Evolutionary conservation across 495 filamentous ascomycete genomes (phyloP), one percentile per base, ranked within the genome.

Genomic region (Penicillium daleae): DNA sequence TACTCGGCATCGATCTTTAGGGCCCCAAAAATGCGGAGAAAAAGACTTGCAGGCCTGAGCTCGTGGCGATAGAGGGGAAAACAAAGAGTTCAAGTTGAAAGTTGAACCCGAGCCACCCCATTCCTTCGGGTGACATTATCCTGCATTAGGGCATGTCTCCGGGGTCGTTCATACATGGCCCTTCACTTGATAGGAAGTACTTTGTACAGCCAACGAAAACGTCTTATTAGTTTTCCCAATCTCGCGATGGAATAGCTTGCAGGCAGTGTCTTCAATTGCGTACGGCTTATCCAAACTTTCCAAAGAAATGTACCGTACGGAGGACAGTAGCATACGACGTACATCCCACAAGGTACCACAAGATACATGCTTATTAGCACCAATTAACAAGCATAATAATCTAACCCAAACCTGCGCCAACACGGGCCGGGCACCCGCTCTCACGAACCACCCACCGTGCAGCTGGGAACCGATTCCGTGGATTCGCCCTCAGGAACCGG

Each of bases 1-100:
- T 44, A 44, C 19, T 21, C 40, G 40, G 40, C 19, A 49, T 24
- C 42, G 31, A 56, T 57, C n/a, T 13, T 26, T 32, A 56, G 51
- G 40, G 40, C 39, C 56, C 31, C 35, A 50, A 60, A 64, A 64
- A 64, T 60, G 62, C 62, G 62, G 62, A 64, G 62, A 46, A 46
- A 46, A 44, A 10, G 17, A n/a, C n/a, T 6, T 42, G 24, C 26
- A 50, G 46, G 46, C 46, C 46, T 50, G 10, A 29, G 46, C 46
- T 50, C 46, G 46, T 50, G 24, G 24, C 22, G 21, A 13, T n/a
- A n/a, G 37, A 17, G 37, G 17, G 19, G 8, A 15, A 50, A 26
- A 24, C 27, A 50, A 29, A n/a, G 17, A 9, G 22, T 22, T 15
- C 22, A 22, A 22, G n/a, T 46, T 46, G 42, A 46, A 46, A 46